Conservation (phyloP, 495 filamentous ascomycete species). For the Penicillium lividum region DNA sequence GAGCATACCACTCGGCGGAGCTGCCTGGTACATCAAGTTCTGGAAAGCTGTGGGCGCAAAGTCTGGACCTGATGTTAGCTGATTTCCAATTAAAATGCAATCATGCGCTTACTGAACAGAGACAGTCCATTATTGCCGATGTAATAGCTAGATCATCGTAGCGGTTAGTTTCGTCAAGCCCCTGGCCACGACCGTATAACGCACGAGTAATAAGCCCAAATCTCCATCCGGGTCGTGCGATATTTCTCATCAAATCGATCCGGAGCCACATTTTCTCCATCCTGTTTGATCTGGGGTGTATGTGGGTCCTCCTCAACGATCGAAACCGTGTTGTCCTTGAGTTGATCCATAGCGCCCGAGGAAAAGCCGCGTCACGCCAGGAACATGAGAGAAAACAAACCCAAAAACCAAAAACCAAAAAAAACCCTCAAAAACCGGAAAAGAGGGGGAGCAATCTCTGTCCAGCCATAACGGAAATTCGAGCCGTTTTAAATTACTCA, state of each 20-base stretch:
- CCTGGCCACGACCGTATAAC: constrained; percentile 19
- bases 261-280: constrained; percentile 21
- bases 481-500: constrained; percentile 1
- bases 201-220: constrained; percentile 65
- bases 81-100: background rate
- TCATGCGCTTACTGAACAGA: constrained; percentile 52
- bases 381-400: background rate
- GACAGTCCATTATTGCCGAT: constrained; percentile 68
- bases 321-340: constrained; percentile 17
- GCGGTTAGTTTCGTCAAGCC: constrained; percentile 21
- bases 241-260: constrained; percentile 33
- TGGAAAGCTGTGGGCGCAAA: constrained; percentile 69
- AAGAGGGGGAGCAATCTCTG: background rate
- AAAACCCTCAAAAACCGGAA: background rate
- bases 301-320: constrained; percentile 23
- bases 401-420: background rate
- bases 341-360: constrained; percentile 19
- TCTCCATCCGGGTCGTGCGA: constrained; percentile 55
- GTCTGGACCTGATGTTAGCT: constrained; percentile 29
- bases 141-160: constrained; percentile 50
- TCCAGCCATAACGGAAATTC: constrained; percentile 1
- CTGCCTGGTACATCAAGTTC: constrained; percentile 60
- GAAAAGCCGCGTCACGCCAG: background rate
- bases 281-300: constrained; percentile 1
- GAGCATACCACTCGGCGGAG: constrained; percentile 48